phyloP scores from a whole-genome alignment of 2,329 filamentous ascomycete species.

The Albophoma yamanashiensis region DNA sequence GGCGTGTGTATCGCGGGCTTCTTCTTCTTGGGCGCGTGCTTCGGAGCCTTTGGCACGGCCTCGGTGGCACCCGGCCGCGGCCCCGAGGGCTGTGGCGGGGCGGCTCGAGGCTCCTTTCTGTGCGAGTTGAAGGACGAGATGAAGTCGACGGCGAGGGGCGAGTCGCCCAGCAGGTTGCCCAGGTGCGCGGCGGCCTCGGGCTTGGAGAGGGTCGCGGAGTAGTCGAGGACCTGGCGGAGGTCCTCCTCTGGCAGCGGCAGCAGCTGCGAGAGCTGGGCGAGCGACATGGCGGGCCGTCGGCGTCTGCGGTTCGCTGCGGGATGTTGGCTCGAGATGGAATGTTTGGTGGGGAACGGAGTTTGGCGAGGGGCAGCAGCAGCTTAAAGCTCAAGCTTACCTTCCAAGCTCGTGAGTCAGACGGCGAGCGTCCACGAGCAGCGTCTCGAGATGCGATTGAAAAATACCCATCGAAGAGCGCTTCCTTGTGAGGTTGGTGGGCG shows the following conservation, averaged over 20 bases:
- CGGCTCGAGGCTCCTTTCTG: conserved; percentile 28
- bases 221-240: conserved; percentile 73
- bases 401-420: background rate
- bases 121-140: conserved; percentile 71
- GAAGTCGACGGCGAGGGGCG: conserved; percentile 64
- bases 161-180: conserved; percentile 79
- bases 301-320: background rate
- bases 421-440: background rate
- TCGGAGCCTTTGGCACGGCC: conserved; percentile 34
- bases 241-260: conserved; percentile 80
- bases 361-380: background rate
- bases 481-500: too few species aligned
- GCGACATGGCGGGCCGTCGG: conserved; percentile 31
- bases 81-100: conserved; percentile 1
- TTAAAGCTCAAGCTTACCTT: background rate
- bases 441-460: background rate
- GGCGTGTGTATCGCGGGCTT: conserved; percentile 53
- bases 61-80: conserved; percentile 19
- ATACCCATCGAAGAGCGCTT: background rate
- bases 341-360: background rate
- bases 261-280: conserved; percentile 63
- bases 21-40: conserved; percentile 41
- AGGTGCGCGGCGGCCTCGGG: conserved; percentile 74
- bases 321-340: background rate
- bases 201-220: conserved; percentile 67